phyloP scores from a whole-genome alignment of 805 yeast genomes.

The Peterozyma toletana region DNA sequence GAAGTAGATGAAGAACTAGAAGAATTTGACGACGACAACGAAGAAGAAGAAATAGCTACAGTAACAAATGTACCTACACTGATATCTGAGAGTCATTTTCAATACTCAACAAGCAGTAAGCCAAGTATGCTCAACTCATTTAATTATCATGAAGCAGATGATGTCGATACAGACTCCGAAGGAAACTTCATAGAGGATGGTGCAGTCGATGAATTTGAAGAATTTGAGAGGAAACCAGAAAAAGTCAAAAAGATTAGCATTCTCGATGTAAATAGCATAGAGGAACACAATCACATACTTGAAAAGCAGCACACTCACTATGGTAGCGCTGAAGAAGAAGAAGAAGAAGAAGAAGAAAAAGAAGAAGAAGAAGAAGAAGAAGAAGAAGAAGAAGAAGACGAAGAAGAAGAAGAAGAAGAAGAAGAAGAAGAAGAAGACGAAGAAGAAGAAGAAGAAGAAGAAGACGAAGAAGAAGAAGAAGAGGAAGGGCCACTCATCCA shows the following conservation, averaged over 20 bases:
- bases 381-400: slow-evolving; percentile 3
- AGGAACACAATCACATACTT: not conserved
- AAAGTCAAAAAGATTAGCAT: too few relatives aligned
- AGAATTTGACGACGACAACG: slow-evolving; percentile 2
- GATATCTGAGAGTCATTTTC: slow-evolving; percentile 5
- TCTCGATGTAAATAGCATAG: not conserved
- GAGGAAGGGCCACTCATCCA: not conserved
- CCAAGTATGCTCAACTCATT: too few relatives aligned
- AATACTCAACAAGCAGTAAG: too few relatives aligned
- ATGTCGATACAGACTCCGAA: slow-evolving; percentile 2
- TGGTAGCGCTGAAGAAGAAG: slow-evolving; percentile 17
- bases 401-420: not conserved
- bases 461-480: not conserved
- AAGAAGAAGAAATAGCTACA: slow-evolving; percentile 3
- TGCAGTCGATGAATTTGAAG: slow-evolving; percentile 11
- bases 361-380: slow-evolving; percentile 20
- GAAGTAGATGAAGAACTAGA: slow-evolving; percentile 4
- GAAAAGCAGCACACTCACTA: not conserved
- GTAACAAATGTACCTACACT: slow-evolving; percentile 11
- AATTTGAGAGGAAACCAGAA: not conserved
- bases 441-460: slow-evolving; percentile 1
- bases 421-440: not conserved
- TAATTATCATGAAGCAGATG: not conserved
- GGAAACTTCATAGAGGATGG: slow-evolving; percentile 4
- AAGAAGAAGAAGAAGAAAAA: slow-evolving; percentile 20